Percentiles rank a stretch among this genome's conserved stretches.
phyloP scores from a whole-genome alignment of 805 yeast species.

The Brettanomyces sp. region DNA sequence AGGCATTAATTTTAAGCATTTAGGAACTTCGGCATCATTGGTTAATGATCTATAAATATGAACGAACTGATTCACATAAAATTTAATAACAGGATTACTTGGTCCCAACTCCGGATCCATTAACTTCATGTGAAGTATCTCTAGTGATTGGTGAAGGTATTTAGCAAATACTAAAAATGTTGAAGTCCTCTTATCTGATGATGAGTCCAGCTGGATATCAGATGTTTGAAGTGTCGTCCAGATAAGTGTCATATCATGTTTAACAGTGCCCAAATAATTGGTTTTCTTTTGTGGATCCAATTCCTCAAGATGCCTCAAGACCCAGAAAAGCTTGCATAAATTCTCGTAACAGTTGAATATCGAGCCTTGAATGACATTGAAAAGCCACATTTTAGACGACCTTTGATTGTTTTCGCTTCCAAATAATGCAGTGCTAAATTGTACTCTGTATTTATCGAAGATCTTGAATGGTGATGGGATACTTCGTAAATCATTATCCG shows the following conservation, averaged over 20 bases:
- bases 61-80: slow-evolving; percentile 19
- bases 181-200: not conserved
- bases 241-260: slow-evolving; percentile 17
- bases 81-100: slow-evolving; percentile 16
- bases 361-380: slow-evolving; percentile 30
- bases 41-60: slow-evolving; percentile 4
- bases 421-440: slow-evolving; percentile 6
- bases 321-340: slow-evolving; percentile 29
- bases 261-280: slow-evolving; percentile 9
- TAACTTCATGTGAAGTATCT: slow-evolving; percentile 19
- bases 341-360: slow-evolving; percentile 28
- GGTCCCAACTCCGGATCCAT: slow-evolving; percentile 11
- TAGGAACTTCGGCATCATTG: slow-evolving; percentile 2
- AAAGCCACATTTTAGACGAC: slow-evolving; percentile 21
- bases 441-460: slow-evolving; percentile 22
- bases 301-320: slow-evolving; percentile 14
- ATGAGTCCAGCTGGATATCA: slow-evolving; percentile 18
- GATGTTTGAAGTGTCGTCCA: slow-evolving; percentile 24
- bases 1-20: slow-evolving; percentile 11
- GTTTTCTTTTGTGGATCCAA: slow-evolving; percentile 4
- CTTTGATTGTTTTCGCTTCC: not conserved
- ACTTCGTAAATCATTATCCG: slow-evolving; percentile 18
- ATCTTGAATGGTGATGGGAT: slow-evolving; percentile 35
- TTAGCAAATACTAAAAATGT: slow-evolving; percentile 12
- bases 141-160: slow-evolving; percentile 17